Evolutionary conservation across 129 eudicot species (phyloP), one percentile per base, ranked within the genome.

Genomic region (Mikania micrantha): DNA sequence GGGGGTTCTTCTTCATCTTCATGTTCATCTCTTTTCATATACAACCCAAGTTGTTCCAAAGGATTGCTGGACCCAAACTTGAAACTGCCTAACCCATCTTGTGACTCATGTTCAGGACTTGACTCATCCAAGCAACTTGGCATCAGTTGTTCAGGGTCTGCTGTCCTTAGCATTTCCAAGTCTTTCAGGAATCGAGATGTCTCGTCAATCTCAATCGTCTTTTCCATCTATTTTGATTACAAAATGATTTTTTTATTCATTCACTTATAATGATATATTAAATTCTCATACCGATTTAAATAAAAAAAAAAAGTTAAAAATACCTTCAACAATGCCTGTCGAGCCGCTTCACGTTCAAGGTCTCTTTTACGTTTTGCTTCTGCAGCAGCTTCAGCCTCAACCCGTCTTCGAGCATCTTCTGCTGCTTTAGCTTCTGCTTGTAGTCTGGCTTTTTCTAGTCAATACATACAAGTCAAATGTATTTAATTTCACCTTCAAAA

Each of bases 341-440:
- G 81, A 41, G 97, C 95, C 6, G 95, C 97, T 74, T 87, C 97
- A 64, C 97, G 81, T 72, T 90, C 90, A 25, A 87, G 77, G 72
- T 90, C 97, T 53, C 92, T 82, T 64, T 67, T 87, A 73, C 84
- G 82, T 67, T 79, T 90, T 28, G 84, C 88, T 79, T 90, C 92
- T 20, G 85, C 92, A 35, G 87, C 91, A 39, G 86, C 97, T 63
- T 84, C 87, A 4, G 77, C 91, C 73, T 80, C 95, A 0, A 82
- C 92, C 48, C 65, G 83, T 73, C 72, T 90, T 40, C 89, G 68
- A 40, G 95, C 92, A 57, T 73, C 87, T 80, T 90, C 97, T 44
- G 95, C 95, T 73, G 95, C 95, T 66, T 69, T 87, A 15, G 97
- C 97, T 74, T 87, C 97, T 53, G 97, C 97, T 90, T 75, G 92